Conservation (phyloP, 768 basidiomycete genomes). For the Rhodotorula paludigena region DNA sequence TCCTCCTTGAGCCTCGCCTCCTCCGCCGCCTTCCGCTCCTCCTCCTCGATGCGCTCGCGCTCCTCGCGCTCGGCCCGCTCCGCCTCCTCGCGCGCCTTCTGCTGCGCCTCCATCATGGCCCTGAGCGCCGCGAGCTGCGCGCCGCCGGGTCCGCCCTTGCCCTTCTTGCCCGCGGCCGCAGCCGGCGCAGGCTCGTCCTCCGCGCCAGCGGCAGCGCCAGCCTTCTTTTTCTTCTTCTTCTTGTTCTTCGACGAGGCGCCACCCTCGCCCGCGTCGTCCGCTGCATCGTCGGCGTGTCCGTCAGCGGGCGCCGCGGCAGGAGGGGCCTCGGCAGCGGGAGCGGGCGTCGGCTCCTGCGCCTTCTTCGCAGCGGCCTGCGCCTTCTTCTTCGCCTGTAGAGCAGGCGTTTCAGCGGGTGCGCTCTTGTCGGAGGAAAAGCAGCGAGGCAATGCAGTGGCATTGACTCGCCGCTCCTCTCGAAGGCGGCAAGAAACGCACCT, state of each 20-base stretch:
- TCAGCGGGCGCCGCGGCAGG: slow-evolving; percentile 14
- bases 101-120: slow-evolving; percentile 85
- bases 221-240: slow-evolving; percentile 47
- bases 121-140: slow-evolving; percentile 72
- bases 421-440: slow-evolving; percentile 3
- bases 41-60: slow-evolving; percentile 68
- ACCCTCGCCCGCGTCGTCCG: slow-evolving; percentile 26
- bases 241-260: slow-evolving; percentile 41
- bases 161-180: slow-evolving; percentile 52
- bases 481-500: too few species aligned
- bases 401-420: not conserved
- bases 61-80: slow-evolving; percentile 65
- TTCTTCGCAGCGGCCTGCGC: slow-evolving; percentile 84
- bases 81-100: slow-evolving; percentile 78
- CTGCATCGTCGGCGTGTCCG: slow-evolving; percentile 28
- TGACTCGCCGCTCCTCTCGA: too few species aligned
- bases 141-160: slow-evolving; percentile 44
- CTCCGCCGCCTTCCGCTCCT: slow-evolving; percentile 71
- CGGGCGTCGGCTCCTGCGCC: slow-evolving; percentile 41
- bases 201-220: slow-evolving; percentile 36
- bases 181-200: slow-evolving; percentile 44
- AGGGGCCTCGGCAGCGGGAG: slow-evolving; percentile 35
- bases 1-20: slow-evolving; percentile 88
- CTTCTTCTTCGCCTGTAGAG: slow-evolving; percentile 79
- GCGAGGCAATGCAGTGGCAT: not conserved